These are phyloP conservation scores for Ceratobasidium sp. DNA, from an alignment of 1,284 basidiomycete genomes.

Conservation along the genomic window DNA sequence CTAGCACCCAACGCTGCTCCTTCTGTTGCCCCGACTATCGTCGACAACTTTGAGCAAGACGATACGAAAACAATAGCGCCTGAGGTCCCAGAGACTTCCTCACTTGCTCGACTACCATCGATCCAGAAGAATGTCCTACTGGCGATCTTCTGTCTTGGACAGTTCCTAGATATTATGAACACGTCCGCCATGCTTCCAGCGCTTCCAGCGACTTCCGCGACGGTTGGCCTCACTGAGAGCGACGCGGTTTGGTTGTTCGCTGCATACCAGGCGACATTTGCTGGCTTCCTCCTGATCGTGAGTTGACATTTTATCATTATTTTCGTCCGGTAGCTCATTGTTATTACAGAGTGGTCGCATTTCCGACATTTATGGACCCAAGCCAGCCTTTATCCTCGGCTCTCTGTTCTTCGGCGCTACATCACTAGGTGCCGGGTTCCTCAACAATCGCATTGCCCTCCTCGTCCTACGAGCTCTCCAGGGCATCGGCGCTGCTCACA, in stretches of 20 bases:
- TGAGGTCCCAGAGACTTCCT: constrained; percentile 2
- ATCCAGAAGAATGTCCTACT: constrained; percentile 58
- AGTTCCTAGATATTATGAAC: constrained; percentile 66
- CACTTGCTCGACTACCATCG: constrained; percentile 26
- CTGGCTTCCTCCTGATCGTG: constrained; percentile 45
- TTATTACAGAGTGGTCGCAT: constrained; percentile 44
- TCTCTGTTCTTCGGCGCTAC: constrained; percentile 40
- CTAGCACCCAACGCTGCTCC: neutral
- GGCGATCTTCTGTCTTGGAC: constrained; percentile 64
- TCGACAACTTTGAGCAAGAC: constrained; percentile 19
- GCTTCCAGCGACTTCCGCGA: constrained; percentile 58
- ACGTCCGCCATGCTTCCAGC: constrained; percentile 66
- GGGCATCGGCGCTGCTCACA: constrained; percentile 48
- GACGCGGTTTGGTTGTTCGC: constrained; percentile 48
- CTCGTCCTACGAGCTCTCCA: constrained; percentile 46
- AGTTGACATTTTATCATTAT: neutral
- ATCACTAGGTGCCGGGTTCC: constrained; percentile 47
- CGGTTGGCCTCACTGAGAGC: constrained; percentile 50
- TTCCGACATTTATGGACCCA: constrained; percentile 47
- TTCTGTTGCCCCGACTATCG: constrained; percentile 29
- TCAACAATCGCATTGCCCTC: constrained; percentile 42
- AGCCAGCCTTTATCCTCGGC: constrained; percentile 45
- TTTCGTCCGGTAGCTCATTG: neutral
- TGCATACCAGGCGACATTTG: constrained; percentile 43
- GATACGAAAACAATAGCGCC: constrained; percentile 33